Evolutionary conservation across 2,329 filamentous ascomycete species (phyloP), one percentile per base, ranked within the genome.

Genomic region (Allantophomopsis cytisporea): DNA sequence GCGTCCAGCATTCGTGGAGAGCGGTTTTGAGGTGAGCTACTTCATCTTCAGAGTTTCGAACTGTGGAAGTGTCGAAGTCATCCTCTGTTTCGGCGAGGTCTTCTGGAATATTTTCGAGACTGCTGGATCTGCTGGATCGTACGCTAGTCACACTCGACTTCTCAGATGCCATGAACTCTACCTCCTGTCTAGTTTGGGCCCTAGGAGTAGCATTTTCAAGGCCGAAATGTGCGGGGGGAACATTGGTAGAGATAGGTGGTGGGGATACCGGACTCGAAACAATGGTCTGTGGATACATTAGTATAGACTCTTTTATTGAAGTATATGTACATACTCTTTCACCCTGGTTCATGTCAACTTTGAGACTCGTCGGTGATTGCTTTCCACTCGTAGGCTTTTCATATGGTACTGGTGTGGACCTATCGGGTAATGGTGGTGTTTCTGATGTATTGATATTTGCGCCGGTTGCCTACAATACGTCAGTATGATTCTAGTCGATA

Each of bases 1-100:
- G 64, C 1, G 81, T 93, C 88, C 88, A 95, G 59, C 87, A 94
- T 62, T 94, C 85, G 45, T 82, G 76, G 13, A 95, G 66, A 2
- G 87, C 85, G 21, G 75, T 76, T 45, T 75, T 76, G n/a, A 94
- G 64, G 7, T 81, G 80, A 18, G 61, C 64, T 17, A 84, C 65
- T 50, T 86, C 80, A 38, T 68, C 65, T 40, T 75, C 65, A n/a
- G 71, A 66, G 41, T 56, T 60, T 32, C 56, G 58, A 30, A 58
- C 54, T 13, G 55, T 59, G 23, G 61, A 60, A 7, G 60, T 60
- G 37, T 61, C 60, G 33, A 69, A 69, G 5, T 63, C 61, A 23
- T 69, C 65, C 37, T 73, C 65, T 43, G 71, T 73, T 23, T 69
- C 67, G 51, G 69, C 68, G 49, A 46, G 31, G 35, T 56, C 54